Conservation (phyloP, 352 stramenopile genomes). For the Phytopythium chamaehyphon region DNA sequence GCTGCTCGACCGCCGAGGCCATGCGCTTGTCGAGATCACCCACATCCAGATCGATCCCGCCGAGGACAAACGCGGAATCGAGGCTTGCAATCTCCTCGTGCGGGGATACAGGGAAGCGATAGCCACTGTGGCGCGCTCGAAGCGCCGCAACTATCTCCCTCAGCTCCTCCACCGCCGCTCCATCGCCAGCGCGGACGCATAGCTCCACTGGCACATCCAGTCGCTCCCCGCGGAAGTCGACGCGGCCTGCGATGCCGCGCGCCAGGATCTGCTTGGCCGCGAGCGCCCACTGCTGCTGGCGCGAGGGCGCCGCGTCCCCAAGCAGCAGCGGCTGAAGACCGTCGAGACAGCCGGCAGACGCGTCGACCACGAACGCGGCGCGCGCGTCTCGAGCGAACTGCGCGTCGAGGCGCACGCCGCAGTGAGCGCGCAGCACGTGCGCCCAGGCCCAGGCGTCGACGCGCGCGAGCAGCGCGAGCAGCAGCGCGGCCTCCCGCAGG, state of each 20-base stretch:
- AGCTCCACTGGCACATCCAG: background rate
- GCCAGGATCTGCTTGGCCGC: background rate
- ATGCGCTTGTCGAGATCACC: background rate
- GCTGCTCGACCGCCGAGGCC: background rate
- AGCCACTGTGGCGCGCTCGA: background rate
- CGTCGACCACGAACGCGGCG: background rate
- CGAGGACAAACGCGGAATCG: constrained; percentile 1
- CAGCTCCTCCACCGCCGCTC: background rate
- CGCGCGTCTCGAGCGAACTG: background rate
- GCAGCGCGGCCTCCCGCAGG: background rate
- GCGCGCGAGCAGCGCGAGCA: constrained; percentile 3
- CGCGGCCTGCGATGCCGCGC: background rate
- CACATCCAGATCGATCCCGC: background rate
- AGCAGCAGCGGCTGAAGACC: background rate
- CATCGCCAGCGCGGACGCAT: background rate
- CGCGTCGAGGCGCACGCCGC: background rate
- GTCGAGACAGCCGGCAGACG: no score
- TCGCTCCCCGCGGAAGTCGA: background rate
- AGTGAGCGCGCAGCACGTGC: background rate
- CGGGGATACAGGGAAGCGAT: background rate
- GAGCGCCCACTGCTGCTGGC: background rate
- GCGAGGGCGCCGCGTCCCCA: background rate
- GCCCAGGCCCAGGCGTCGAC: background rate
- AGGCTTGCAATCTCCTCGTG: background rate
- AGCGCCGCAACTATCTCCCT: background rate